Percentiles rank a stretch among this genome's conserved stretches.
phyloP scores from a whole-genome alignment of 768 basidiomycete genomes.

The Lyophyllum shimeji region DNA sequence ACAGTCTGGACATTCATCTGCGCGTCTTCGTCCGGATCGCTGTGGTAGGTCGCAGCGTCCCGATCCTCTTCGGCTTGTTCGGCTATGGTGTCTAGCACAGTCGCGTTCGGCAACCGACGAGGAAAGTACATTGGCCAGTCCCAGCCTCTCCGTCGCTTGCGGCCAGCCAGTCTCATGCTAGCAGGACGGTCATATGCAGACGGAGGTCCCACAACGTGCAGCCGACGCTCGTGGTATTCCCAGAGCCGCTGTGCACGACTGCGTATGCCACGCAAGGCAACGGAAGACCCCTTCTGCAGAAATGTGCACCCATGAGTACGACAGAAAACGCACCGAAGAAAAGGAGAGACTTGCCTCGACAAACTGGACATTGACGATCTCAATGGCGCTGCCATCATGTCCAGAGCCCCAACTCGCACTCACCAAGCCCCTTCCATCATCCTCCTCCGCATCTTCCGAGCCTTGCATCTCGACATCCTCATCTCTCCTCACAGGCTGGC shows the following conservation, averaged over 20 bases:
- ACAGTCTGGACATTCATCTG: conserved; percentile 48
- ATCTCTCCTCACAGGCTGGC: conserved; percentile 25
- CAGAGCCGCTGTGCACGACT: conserved; percentile 66
- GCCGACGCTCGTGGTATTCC: conserved; percentile 65
- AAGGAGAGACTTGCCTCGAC: conserved; percentile 53
- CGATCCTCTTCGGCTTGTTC: conserved; percentile 34
- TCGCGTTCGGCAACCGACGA: conserved; percentile 37
- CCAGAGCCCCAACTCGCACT: conserved; percentile 78
- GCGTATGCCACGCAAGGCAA: conserved; percentile 46
- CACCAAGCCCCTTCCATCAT: conserved; percentile 61
- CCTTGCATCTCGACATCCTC: conserved; percentile 27
- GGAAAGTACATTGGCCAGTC: conserved; percentile 29
- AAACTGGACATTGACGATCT: conserved; percentile 64
- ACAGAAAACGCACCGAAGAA: conserved; percentile 4
- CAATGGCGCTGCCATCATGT: conserved; percentile 76
- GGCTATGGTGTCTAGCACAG: conserved; percentile 37
- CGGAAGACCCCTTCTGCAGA: conserved; percentile 53
- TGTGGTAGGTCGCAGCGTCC: conserved; percentile 24
- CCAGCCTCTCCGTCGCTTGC: conserved; percentile 42
- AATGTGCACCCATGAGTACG: neutral
- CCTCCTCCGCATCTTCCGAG: conserved; percentile 33
- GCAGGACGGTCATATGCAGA: conserved; percentile 18
- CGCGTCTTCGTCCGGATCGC: conserved; percentile 37
- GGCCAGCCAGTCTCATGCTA: conserved; percentile 34
- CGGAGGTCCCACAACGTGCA: conserved; percentile 41